These are phyloP conservation scores for Globisporangium recalcitrans DNA, from an alignment of 352 stramenopile species.

Conservation along the genomic window DNA sequence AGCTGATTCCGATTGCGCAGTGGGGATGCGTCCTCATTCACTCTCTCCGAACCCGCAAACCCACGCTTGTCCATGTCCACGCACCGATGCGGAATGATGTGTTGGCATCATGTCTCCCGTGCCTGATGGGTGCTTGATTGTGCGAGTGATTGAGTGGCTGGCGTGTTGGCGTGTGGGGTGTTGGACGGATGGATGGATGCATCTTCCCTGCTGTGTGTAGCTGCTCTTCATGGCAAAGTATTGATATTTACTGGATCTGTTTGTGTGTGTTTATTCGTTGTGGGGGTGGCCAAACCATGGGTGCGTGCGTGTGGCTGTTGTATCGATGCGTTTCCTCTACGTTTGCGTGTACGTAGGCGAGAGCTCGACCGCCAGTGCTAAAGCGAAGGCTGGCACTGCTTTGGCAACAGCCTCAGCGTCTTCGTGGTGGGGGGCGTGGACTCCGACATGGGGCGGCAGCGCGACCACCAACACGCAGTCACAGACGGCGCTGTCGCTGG, in stretches of 20 bases:
- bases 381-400: neutral
- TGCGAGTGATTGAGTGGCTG: neutral
- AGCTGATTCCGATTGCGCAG: neutral
- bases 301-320: slow-evolving; percentile 8
- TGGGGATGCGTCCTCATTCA: neutral
- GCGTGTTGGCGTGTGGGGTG: slow-evolving; percentile 1
- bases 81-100: no score
- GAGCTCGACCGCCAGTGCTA: neutral
- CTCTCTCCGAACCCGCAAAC: neutral
- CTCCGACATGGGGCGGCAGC: neutral
- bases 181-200: neutral
- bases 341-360: slow-evolving; percentile 1
- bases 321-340: slow-evolving; percentile 1
- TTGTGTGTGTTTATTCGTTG: slow-evolving; percentile 1
- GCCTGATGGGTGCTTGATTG: neutral
- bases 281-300: slow-evolving; percentile 6
- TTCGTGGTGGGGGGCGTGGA: slow-evolving; percentile 3
- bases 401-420: neutral
- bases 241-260: neutral
- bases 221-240: neutral
- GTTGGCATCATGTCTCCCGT: neutral
- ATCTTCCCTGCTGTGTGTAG: neutral
- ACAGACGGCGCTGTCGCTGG: neutral
- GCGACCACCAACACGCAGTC: neutral
- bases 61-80: neutral